Evolutionary conservation across 2,329 filamentous ascomycete species (phyloP).

Genomic region (Boeremia lycopersici): DNA sequence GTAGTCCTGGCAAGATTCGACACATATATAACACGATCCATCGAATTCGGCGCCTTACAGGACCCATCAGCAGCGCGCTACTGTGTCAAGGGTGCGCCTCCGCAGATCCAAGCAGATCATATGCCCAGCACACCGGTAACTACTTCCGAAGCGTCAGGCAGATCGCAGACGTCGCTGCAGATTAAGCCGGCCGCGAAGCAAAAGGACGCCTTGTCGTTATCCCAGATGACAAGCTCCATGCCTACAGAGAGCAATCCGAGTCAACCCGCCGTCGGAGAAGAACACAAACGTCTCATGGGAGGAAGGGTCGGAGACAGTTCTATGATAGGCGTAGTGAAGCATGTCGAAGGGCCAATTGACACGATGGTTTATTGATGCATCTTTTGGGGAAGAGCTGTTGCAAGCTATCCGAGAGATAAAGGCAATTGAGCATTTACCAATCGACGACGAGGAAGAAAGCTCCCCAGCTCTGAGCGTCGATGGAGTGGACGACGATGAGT

Average conservation of each 20-base stretch:
- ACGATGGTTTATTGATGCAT: no score
- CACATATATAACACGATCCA: slow-evolving; percentile 53
- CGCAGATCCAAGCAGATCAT: slow-evolving; percentile 4
- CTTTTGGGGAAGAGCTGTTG: slow-evolving; percentile 64
- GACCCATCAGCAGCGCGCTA: slow-evolving; percentile 67
- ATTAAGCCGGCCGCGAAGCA: slow-evolving; percentile 57
- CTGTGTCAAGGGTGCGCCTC: slow-evolving; percentile 58
- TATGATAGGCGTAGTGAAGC: no score
- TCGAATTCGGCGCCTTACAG: slow-evolving; percentile 46
- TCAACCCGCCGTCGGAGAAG: slow-evolving; percentile 6
- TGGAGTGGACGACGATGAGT: slow-evolving; percentile 25
- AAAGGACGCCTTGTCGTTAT: slow-evolving; percentile 43
- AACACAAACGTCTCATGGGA: slow-evolving; percentile 8
- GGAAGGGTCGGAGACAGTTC: slow-evolving; percentile 43
- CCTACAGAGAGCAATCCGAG: slow-evolving; percentile 39
- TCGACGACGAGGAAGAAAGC: slow-evolving; percentile 49
- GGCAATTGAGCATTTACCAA: slow-evolving; percentile 62
- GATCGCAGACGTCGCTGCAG: slow-evolving; percentile 51
- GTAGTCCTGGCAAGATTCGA: slow-evolving; percentile 58
- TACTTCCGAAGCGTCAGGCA: slow-evolving; percentile 5
- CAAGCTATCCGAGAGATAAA: slow-evolving; percentile 68
- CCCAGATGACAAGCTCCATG: slow-evolving; percentile 47
- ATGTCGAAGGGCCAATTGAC: no score
- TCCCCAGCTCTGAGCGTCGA: slow-evolving; percentile 34
- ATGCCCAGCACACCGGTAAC: not conserved